phyloP scores from a whole-genome alignment of 768 basidiomycete genomes.

The Kwoniella heveanensis region DNA sequence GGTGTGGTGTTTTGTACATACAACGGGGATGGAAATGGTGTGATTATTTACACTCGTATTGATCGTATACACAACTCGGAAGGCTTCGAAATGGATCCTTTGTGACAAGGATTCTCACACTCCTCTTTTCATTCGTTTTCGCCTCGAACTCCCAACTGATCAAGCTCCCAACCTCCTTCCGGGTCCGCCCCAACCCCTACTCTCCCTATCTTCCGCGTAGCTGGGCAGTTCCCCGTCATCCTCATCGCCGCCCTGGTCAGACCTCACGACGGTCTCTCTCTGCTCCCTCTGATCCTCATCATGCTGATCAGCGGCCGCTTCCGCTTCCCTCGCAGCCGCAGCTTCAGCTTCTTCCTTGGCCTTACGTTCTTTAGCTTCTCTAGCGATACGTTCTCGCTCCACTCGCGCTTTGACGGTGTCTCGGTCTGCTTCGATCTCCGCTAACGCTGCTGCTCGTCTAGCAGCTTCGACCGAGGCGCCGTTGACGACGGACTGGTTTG shows the following conservation, averaged over 20 bases:
- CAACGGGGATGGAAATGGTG: too few species aligned
- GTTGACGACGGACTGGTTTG: slow-evolving; percentile 13
- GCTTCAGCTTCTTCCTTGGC: slow-evolving; percentile 17
- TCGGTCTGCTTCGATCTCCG: slow-evolving; percentile 43
- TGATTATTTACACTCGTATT: too few species aligned
- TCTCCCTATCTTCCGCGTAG: slow-evolving; percentile 27
- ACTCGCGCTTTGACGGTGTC: slow-evolving; percentile 36
- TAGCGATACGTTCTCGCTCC: slow-evolving; percentile 30
- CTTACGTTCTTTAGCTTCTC: slow-evolving; percentile 30
- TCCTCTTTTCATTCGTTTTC: too few species aligned
- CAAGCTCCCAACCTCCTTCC: slow-evolving; percentile 32
- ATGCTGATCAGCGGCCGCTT: slow-evolving; percentile 10
- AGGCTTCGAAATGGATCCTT: too few species aligned
- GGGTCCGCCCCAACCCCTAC: slow-evolving; percentile 33
- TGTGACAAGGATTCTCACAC: too few species aligned
- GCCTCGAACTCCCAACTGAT: too few species aligned
- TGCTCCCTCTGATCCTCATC: slow-evolving; percentile 15
- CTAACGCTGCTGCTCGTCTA: slow-evolving; percentile 35
- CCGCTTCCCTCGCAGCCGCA: slow-evolving; percentile 18
- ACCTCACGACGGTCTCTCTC: slow-evolving; percentile 14
- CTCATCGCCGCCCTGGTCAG: slow-evolving; percentile 16
- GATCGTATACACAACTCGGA: too few species aligned
- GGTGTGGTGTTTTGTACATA: too few species aligned
- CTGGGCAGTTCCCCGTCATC: slow-evolving; percentile 20
- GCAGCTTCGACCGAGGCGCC: slow-evolving; percentile 33